phyloP scores from a whole-genome alignment of 345 rosid genomes.

The Carallia brachiata region DNA sequence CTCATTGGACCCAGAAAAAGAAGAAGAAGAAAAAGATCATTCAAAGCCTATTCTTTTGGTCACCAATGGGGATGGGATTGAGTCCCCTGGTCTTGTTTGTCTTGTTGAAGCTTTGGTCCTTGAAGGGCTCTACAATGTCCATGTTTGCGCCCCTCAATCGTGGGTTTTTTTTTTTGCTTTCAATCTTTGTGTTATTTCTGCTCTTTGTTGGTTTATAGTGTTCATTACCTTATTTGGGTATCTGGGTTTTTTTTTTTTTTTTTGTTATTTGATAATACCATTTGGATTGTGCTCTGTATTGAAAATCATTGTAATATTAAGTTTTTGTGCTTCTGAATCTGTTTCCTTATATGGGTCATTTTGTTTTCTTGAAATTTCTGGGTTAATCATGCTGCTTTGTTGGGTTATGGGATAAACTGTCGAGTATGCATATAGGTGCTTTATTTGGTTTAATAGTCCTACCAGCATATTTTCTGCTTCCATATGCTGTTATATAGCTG shows the following conservation, averaged over 20 bases:
- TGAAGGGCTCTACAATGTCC: slow-evolving; percentile 70
- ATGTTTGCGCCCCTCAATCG: slow-evolving; percentile 95
- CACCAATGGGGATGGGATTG: slow-evolving; percentile 88
- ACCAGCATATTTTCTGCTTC: no score
- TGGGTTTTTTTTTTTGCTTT: slow-evolving; percentile 31
- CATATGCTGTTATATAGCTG: neutral
- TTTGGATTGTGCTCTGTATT: neutral
- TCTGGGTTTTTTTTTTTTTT: neutral
- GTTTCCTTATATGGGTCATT: neutral
- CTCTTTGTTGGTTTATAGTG: neutral
- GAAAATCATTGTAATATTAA: neutral
- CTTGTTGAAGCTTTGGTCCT: slow-evolving; percentile 88
- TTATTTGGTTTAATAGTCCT: slow-evolving; percentile 1
- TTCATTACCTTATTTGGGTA: slow-evolving; percentile 2
- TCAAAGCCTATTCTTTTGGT: slow-evolving; percentile 79
- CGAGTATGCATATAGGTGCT: neutral
- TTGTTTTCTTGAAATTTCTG: neutral
- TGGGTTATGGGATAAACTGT: neutral
- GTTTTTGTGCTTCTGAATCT: neutral
- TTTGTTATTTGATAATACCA: neutral
- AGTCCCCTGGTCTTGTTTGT: slow-evolving; percentile 77
- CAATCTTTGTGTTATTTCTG: neutral
- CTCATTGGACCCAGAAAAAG: slow-evolving; percentile 19
- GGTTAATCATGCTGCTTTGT: neutral
- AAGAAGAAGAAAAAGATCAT: slow-evolving; percentile 3